phyloP scores from a whole-genome alignment of 176 grass and related monocot species.

The Zoysia pacifica region DNA sequence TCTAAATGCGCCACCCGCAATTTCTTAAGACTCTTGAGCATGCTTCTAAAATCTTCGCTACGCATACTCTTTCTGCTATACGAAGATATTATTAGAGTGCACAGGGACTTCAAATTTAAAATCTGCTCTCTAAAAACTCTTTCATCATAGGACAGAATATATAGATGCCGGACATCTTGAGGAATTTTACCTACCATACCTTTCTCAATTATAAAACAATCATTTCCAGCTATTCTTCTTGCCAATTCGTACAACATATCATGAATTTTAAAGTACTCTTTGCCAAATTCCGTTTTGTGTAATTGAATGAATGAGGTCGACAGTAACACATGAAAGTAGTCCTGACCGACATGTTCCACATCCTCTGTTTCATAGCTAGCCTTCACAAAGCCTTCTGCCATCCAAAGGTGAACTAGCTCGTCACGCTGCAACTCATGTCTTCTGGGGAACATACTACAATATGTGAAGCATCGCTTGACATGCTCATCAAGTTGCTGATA shows the following conservation, averaged over 20 bases:
- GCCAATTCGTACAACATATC: conserved; percentile 49
- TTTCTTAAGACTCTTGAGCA: background rate
- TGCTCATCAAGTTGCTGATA: conserved; percentile 40
- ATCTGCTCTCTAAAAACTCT: background rate
- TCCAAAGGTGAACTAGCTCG: conserved; percentile 41
- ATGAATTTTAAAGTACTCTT: background rate
- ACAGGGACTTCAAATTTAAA: conserved; percentile 11
- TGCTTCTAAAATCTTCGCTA: background rate
- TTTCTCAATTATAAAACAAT: conserved; percentile 24
- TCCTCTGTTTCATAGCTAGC: conserved; percentile 4
- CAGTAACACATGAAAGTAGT: conserved; percentile 19
- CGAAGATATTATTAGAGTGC: conserved; percentile 18
- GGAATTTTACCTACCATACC: background rate
- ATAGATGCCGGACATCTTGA: conserved; percentile 18
- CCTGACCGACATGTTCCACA: conserved; percentile 25
- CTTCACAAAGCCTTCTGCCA: conserved; percentile 45
- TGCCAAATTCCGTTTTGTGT: background rate
- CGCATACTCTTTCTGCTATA: background rate
- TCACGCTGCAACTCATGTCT: background rate
- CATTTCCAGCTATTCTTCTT: conserved; percentile 14
- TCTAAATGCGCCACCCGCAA: conserved; percentile 7
- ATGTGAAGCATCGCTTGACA: conserved; percentile 42
- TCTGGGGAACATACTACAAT: conserved; percentile 44
- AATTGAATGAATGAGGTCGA: conserved; percentile 42
- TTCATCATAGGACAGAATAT: background rate